Base-by-base conservation (phyloP, 768 basidiomycete genomes). In the Sporobolomyces phaffii region DNA sequence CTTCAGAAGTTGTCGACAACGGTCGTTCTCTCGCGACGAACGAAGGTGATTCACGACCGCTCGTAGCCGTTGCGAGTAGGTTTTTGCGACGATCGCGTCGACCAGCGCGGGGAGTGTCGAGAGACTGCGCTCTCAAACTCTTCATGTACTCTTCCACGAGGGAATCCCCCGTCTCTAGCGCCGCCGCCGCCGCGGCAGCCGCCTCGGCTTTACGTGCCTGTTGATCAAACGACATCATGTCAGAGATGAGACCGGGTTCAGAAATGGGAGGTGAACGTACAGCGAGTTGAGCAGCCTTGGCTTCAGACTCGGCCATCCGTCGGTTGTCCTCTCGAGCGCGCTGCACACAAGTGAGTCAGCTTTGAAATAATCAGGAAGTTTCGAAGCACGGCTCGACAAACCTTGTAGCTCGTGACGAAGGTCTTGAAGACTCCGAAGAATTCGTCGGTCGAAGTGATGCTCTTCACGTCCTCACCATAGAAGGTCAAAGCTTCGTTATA, bases 341-440 rank as follows among this genome's bases (percentile, higher is more conserved):
- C 65, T 64, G 60, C 0, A 54, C 10, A 38, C 38, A 29, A 11
- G 18, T 8, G 41, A 51, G 49, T 11, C 9, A 29, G 26, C 14
- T 47, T 22, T 40, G 15, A 49, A 24, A 26, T 17, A 38, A 14
- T 26, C n/a, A 18, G 31, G 8, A 17, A 3, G 26, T 28, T n/a
- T n/a, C 3, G 49, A 17, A 15, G 44, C 22, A 26, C 28, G 20
- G 18, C 43, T 44, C 10, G 45, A 43, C 9, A 10, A 53, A 78
- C 78, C 63, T 75, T 76, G 78, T 93, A 99, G 3, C 92, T 94
- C 0, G 87, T 93, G 31, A 93, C 84, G 74, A 99, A 99, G 2
- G 90, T 96, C 80, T 96, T 92, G 84, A 98, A 97, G 73, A 94
- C 86, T 17, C 86, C 91, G 79, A 91, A 99, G 80, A 98, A 99